Evolutionary conservation across 495 filamentous ascomycete species (phyloP).

Genomic region (Hypoxylon intermedium): DNA sequence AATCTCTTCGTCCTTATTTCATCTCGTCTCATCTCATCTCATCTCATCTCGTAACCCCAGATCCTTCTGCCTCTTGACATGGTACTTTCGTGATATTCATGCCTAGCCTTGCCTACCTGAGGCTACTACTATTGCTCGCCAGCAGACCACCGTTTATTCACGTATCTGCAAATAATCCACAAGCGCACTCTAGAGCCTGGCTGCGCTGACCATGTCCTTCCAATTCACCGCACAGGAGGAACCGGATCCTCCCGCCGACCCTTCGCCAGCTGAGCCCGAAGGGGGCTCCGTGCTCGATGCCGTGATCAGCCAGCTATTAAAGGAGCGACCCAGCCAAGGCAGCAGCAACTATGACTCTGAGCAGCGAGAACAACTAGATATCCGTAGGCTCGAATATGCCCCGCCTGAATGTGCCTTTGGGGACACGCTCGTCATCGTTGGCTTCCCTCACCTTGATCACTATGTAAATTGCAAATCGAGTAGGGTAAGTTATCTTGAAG

Average conservation of each 20-base stretch:
- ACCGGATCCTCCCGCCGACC: neutral
- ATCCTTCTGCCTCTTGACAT: no score
- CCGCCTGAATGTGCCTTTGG: constrained; percentile 48
- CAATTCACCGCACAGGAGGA: neutral
- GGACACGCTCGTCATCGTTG: constrained; percentile 65
- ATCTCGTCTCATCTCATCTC: no score
- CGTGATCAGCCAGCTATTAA: constrained; percentile 16
- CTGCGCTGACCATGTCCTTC: constrained; percentile 4
- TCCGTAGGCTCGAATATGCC: constrained; percentile 29
- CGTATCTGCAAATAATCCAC: no score
- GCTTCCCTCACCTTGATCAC: constrained; percentile 53
- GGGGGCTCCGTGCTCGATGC: constrained; percentile 13
- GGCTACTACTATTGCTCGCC: no score
- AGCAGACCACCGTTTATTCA: no score
- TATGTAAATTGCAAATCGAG: constrained; percentile 31
- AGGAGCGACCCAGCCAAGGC: constrained; percentile 8
- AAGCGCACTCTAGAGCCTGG: no score
- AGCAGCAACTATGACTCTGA: constrained; percentile 2
- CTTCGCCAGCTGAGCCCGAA: neutral
- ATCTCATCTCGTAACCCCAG: no score
- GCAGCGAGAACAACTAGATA: constrained; percentile 28
- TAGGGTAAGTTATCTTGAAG: constrained; percentile 23
- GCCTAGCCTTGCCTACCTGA: no score
- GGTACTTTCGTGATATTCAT: no score
- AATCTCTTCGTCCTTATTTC: no score